Conservation (phyloP, 495 filamentous ascomycete species). For the Penicillium coprophilum region DNA sequence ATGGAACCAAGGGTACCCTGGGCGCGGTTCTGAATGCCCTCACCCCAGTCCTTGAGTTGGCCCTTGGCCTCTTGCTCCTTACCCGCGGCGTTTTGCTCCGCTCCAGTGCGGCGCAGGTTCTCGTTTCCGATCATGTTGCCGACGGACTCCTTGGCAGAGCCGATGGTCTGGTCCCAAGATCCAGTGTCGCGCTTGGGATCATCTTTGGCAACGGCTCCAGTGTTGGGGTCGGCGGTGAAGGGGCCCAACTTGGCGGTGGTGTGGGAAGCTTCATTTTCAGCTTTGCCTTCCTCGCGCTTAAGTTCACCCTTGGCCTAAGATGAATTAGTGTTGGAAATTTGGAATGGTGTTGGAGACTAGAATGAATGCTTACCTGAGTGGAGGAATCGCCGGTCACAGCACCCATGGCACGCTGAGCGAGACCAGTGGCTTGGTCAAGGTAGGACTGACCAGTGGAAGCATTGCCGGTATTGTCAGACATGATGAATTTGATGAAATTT, state of each 20-base stretch:
- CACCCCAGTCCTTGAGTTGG: constrained; percentile 73
- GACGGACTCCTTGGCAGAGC: constrained; percentile 78
- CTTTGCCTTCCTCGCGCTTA: constrained; percentile 59
- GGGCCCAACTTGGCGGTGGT: constrained; percentile 69
- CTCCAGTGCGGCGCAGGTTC: constrained; percentile 68
- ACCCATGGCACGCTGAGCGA: constrained; percentile 70
- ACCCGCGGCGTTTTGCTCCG: constrained; percentile 75
- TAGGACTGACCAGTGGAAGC: constrained; percentile 80
- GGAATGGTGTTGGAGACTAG: not conserved
- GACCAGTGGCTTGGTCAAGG: constrained; percentile 73
- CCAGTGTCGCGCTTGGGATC: constrained; percentile 69
- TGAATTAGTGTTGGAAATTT: constrained; percentile 15
- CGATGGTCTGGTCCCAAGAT: constrained; percentile 82
- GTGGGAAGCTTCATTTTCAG: constrained; percentile 63
- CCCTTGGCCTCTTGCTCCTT: constrained; percentile 81
- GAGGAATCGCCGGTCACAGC: constrained; percentile 69
- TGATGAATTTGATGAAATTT: constrained; percentile 23
- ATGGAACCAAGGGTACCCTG: constrained; percentile 68
- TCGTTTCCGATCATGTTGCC: constrained; percentile 76
- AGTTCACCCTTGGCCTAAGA: constrained; percentile 49
- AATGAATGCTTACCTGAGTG: constrained; percentile 55
- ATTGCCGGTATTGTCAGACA: constrained; percentile 55
- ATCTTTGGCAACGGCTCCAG: constrained; percentile 71
- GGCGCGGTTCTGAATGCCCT: constrained; percentile 70
- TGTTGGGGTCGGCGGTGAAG: constrained; percentile 59